Evolutionary conservation across 225 moss, liverwort and hornwort genomes (phyloP), one percentile per base, ranked within the genome.

Genomic region (Bryoerythrophyllum caledonicum): DNA sequence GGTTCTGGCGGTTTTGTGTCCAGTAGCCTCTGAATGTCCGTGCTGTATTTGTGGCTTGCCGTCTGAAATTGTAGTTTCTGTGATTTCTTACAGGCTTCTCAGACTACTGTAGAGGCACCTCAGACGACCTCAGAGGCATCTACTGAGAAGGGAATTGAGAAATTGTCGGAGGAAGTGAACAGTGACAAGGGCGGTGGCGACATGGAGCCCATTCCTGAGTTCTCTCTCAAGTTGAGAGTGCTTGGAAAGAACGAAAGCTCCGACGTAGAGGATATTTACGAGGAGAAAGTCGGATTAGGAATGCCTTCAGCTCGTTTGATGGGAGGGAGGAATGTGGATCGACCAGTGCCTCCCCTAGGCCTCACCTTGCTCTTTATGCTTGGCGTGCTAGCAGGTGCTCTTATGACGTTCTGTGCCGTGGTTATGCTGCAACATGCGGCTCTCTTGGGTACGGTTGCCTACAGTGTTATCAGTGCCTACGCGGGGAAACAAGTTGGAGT

Each of bases 371-470:
- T 87, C 64, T 82, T 87, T 30, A 77, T 87, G 85, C 74, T 87
- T 71, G 82, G 87, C 57, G 65, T 87, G 72, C 21, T 85, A 65
- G 82, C 69, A 20, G 87, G 87, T 56, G 80, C 68, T n/a, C 56
- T 87, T 12, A 82, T 71, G 67, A 85, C 77, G 10, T 87, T 85
- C 56, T 85, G 79, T 75, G 85, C 87, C 43, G 78, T 87, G 54
- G 17, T 87, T 57, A 82, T 87, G 82, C 72, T 81, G 59, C 87
- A 87, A 28, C 87, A 87, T 85, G 87, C 87, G 35, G 87, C 85
- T 58, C 85, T 87, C 9, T 66, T 87, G 75, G 87, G 87, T 41
- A 85, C 87, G 24, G 79, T 87, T 51, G 87, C 85, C 20, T 87
- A 82, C 82, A 85, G 82, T 57, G 82, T 87, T 12, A 64, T 80